Conservation (phyloP, 306 rosid species). For the Mimosa bimucronata region DNA sequence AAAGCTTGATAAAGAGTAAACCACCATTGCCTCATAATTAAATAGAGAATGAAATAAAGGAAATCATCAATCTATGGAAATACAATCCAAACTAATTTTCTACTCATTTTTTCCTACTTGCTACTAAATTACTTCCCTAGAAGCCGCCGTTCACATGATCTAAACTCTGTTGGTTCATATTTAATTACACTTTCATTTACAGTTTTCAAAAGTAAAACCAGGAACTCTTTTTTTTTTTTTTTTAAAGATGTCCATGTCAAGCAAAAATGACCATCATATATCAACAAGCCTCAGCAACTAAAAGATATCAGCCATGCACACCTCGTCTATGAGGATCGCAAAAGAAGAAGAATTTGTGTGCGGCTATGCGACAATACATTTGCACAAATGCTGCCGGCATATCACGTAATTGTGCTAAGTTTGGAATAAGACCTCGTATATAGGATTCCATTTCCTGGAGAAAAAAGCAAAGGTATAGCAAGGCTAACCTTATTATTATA, state of each 20-base stretch:
- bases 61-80: constrained; percentile 13
- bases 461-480: constrained; percentile 7
- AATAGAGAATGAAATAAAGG: neutral
- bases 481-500: constrained; percentile 22
- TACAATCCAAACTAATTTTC: neutral
- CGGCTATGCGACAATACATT: constrained; percentile 95
- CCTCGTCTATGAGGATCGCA: constrained; percentile 99
- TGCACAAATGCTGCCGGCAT: constrained; percentile 70
- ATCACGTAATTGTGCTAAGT: constrained; percentile 91
- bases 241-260: neutral
- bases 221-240: neutral
- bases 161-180: neutral
- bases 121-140: neutral
- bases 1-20: constrained; percentile 9
- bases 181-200: constrained; percentile 5
- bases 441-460: constrained; percentile 93
- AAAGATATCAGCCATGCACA: constrained; percentile 51
- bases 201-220: neutral
- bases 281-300: constrained; percentile 27
- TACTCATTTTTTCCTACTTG: neutral
- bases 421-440: constrained; percentile 95
- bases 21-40: neutral
- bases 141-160: neutral
- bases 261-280: constrained; percentile 31
- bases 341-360: constrained; percentile 96